These are phyloP conservation scores for Glycyrrhiza uralensis DNA, from an alignment of 306 rosid genomes.

Conservation along the genomic window DNA sequence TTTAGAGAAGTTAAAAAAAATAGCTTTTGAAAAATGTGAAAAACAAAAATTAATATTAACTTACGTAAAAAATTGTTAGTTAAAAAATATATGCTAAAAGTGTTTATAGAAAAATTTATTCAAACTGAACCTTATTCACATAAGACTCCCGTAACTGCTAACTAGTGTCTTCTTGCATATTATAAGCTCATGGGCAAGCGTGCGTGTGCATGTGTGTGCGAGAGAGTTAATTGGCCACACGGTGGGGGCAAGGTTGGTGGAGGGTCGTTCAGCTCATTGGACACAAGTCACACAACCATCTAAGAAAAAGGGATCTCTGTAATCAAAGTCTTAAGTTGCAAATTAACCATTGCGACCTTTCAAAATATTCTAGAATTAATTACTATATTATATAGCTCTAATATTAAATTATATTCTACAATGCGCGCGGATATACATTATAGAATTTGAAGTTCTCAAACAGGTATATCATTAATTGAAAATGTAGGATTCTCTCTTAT, in stretches of 20 bases:
- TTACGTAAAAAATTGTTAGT: too few species aligned
- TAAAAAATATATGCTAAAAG: too few species aligned
- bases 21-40: too few species aligned
- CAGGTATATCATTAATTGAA: slow-evolving; percentile 10
- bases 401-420: neutral
- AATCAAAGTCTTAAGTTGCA: slow-evolving; percentile 36
- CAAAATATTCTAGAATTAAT: slow-evolving; percentile 17
- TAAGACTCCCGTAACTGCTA: too few species aligned
- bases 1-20: too few species aligned
- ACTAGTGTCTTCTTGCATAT: neutral
- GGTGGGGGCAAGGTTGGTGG: slow-evolving; percentile 67
- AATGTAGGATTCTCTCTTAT: slow-evolving; percentile 23
- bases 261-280: slow-evolving; percentile 60
- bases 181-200: neutral
- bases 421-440: neutral
- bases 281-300: slow-evolving; percentile 45
- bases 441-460: neutral
- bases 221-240: slow-evolving; percentile 12
- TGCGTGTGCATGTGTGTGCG: neutral
- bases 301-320: slow-evolving; percentile 26
- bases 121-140: too few species aligned
- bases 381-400: neutral
- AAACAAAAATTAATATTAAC: too few species aligned
- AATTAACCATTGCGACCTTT: slow-evolving; percentile 36
- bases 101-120: too few species aligned